Percentiles rank a stretch among this genome's conserved stretches.
These are phyloP conservation scores for Sporothrix brasiliensis DNA, from an alignment of 2,329 filamentous ascomycete species.

Conservation along the genomic window DNA sequence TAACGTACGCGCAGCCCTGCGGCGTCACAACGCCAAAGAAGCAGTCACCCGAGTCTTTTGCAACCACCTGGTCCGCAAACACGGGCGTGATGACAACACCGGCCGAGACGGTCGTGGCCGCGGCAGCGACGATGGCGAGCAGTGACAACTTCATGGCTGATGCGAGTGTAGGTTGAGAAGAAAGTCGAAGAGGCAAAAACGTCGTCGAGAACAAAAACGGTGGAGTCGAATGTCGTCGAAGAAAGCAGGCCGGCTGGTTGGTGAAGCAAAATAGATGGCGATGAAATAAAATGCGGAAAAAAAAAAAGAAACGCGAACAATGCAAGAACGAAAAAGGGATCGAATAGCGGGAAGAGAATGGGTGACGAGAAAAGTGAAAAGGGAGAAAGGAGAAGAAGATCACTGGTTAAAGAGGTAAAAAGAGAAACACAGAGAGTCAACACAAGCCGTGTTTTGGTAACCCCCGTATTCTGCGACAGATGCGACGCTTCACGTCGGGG, in stretches of 20 bases:
- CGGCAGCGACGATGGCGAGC: slow-evolving; percentile 48
- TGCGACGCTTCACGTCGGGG: slow-evolving; percentile 29
- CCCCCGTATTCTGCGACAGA: slow-evolving; percentile 21
- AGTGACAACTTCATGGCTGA: slow-evolving; percentile 48
- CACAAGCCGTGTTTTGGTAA: not conserved
- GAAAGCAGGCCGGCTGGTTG: slow-evolving; percentile 23
- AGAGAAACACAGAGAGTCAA: not conserved
- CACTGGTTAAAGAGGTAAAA: slow-evolving; percentile 17
- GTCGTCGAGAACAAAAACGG: not conserved
- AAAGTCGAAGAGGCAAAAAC: no score
- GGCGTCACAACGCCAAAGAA: slow-evolving; percentile 60
- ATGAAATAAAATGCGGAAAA: slow-evolving; percentile 3
- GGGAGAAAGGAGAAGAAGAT: not conserved
- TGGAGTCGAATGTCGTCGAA: not conserved
- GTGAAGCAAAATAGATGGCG: not conserved
- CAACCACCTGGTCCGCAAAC: slow-evolving; percentile 55
- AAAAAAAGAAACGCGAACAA: not conserved
- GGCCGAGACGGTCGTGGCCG: slow-evolving; percentile 53
- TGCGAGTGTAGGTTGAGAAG: not conserved
- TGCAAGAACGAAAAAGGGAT: no score
- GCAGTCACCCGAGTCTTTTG: slow-evolving; percentile 54
- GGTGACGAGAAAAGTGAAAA: not conserved
- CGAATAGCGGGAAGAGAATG: not conserved
- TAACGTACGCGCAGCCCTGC: slow-evolving; percentile 58
- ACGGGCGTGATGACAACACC: slow-evolving; percentile 61